phyloP scores from a whole-genome alignment of 352 stramenopile species.

The Globisporangium mamillatum region DNA sequence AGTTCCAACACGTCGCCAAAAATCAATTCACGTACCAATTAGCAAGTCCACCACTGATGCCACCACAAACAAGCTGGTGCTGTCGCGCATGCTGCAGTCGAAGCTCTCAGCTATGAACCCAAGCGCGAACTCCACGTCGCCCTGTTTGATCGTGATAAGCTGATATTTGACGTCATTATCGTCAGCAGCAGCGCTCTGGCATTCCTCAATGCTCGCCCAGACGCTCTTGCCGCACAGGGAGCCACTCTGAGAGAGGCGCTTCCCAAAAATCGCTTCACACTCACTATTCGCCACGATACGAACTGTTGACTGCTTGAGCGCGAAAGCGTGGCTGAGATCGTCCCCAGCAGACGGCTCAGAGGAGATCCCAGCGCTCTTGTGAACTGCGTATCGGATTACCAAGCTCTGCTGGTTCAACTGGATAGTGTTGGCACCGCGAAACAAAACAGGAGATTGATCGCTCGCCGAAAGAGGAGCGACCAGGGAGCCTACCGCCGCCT shows the following conservation, averaged over 20 bases:
- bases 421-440: background rate
- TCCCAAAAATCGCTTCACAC: background rate
- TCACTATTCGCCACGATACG: background rate
- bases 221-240: background rate
- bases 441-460: background rate
- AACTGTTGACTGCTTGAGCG: background rate
- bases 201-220: background rate
- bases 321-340: background rate
- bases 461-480: background rate
- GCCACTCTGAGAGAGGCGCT: background rate
- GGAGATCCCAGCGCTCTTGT: background rate
- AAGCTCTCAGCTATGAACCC: background rate
- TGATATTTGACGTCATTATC: background rate
- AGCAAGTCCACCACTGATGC: background rate
- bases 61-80: constrained; percentile 4
- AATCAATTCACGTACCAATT: background rate
- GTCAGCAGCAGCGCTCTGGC: background rate
- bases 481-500: background rate
- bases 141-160: constrained; percentile 4
- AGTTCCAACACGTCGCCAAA: background rate
- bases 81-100: background rate
- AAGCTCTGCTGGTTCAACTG: background rate
- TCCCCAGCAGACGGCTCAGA: background rate
- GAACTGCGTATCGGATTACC: background rate
- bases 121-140: background rate